Evolutionary conservation across 371 early-diverging fungal genomes (phyloP).

Genomic region (Mucor sp.): DNA sequence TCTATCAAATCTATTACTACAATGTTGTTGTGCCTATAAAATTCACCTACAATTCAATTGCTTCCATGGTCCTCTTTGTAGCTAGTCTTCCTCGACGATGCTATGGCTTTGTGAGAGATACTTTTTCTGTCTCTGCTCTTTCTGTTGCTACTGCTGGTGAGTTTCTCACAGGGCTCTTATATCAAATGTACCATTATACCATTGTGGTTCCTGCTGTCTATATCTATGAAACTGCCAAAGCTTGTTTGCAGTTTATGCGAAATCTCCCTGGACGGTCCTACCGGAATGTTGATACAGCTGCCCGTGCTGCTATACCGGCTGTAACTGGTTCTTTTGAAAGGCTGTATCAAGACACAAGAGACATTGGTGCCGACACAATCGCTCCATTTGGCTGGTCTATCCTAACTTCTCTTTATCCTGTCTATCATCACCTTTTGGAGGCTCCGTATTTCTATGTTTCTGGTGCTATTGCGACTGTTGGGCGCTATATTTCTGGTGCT

Average conservation of each 20-base stretch:
- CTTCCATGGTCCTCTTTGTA: not conserved
- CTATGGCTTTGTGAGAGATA: no score
- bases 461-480: not conserved
- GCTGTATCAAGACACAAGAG: not conserved
- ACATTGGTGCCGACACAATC: not conserved
- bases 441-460: not conserved
- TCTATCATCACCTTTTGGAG: not conserved
- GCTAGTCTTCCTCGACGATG: not conserved
- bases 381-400: not conserved
- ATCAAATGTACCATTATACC: not conserved
- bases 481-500: no score
- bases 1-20: not conserved
- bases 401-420: not conserved
- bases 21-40: not conserved
- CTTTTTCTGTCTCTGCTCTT: no score
- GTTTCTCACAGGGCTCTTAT: not conserved
- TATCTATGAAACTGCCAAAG: not conserved
- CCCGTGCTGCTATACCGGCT: no score
- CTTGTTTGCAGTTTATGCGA: not conserved
- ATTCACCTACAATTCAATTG: not conserved
- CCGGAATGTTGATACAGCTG: not conserved
- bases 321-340: no score
- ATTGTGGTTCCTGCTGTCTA: not conserved
- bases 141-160: not conserved
- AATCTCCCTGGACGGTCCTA: not conserved